phyloP scores from a whole-genome alignment of 768 basidiomycete species.

The Exsudoporus frostii region DNA sequence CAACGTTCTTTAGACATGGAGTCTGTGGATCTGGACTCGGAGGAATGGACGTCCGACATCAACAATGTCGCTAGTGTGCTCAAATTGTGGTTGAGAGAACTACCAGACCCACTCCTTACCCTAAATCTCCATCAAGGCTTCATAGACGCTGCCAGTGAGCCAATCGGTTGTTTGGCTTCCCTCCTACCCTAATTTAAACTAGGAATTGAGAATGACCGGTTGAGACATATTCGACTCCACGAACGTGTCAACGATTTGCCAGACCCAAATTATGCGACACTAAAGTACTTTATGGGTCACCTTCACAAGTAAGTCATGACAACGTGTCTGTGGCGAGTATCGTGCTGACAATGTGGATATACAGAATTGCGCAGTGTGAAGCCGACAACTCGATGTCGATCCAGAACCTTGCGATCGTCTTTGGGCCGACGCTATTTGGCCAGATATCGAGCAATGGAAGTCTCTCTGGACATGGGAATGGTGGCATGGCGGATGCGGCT shows the following conservation, averaged over 20 bases:
- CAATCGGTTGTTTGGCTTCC: not conserved
- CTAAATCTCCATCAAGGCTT: constrained; percentile 83
- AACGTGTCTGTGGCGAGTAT: not conserved
- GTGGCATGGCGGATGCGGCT: constrained; percentile 65
- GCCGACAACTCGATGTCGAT: constrained; percentile 87
- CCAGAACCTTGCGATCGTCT: constrained; percentile 92
- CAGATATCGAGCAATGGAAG: constrained; percentile 47
- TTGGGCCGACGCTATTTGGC: constrained; percentile 97
- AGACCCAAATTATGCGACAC: constrained; percentile 96
- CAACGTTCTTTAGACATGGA: constrained; percentile 63
- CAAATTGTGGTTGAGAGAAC: constrained; percentile 94
- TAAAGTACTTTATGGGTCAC: constrained; percentile 95
- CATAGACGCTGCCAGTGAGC: constrained; percentile 91
- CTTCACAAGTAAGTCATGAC: constrained; percentile 65
- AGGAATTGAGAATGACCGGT: constrained; percentile 92
- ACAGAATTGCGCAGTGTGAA: constrained; percentile 75
- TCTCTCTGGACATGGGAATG: constrained; percentile 44
- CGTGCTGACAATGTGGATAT: constrained; percentile 8
- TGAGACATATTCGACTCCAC: constrained; percentile 93
- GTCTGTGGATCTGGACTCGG: constrained; percentile 77
- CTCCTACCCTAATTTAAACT: not conserved
- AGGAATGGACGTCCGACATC: constrained; percentile 92
- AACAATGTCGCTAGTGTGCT: constrained; percentile 93
- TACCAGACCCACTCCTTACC: constrained; percentile 92
- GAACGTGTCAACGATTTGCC: constrained; percentile 97